Evolutionary conservation across 495 filamentous ascomycete genomes (phyloP), one percentile per base, ranked within the genome.

Genomic region (Penicillium cataractarum): DNA sequence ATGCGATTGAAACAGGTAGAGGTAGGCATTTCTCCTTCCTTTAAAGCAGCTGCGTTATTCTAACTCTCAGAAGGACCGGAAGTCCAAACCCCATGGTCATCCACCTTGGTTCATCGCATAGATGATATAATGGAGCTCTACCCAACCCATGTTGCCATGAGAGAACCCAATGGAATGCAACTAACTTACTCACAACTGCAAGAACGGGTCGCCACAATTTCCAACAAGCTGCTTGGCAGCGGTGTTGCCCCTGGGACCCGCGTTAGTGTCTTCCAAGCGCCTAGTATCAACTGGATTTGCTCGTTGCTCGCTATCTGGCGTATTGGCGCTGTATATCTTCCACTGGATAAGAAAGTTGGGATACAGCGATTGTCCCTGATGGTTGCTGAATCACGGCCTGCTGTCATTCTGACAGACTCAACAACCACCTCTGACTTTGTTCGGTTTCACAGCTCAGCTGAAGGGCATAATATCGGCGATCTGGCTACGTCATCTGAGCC

Each of bases 231-330:
- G 40, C 21, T 60, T 6, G 39, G 32, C 9, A 33, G 32, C 62
- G 64, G 67, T 24, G 24, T 72, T 15, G 27, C 33, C 4, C 1
- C 19, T 56, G 35, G 50, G 4, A 40, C 54, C 12, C 54, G 55
- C 6, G 44, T 68, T 26, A 58, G 58, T 3, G 58, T 68, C 4
- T 65, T 65, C 6, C 62, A 65, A 44, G 57, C 75, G 15, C 64
- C 85, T 0, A 27, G 65, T 2, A 10, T 71, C 0, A 75, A 85
- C 40, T 84, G 76, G 78, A 65, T 83, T 13, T 78, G 67, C 21
- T 85, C 84, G 0, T 58, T 87, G 27, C 75, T 88, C 0, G 86
- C 83, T 8, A 81, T 87, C 44, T 52, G 82, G 62, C 71, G 77
- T 0, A 22, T 83, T 32, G 86, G 84, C 0, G 78, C 65, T 4